These are phyloP conservation scores for Fraxinus excelsior DNA, from an alignment of 257 asterid species.

Conservation along the genomic window DNA sequence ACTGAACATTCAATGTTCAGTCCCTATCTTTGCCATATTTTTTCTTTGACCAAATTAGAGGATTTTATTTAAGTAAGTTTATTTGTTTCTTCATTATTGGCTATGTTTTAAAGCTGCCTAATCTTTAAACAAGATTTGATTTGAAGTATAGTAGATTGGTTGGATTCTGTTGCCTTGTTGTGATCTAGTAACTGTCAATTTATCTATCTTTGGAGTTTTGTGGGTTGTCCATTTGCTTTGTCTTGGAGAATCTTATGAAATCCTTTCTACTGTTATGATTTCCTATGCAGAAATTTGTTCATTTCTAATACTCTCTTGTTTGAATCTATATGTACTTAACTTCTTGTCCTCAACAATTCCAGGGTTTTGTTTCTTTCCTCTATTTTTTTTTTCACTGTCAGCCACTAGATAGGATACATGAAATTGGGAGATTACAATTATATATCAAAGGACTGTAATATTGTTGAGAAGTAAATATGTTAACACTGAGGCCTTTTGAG, in stretches of 20 bases:
- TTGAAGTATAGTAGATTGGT: constrained; percentile 39
- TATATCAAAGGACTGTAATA: not conserved
- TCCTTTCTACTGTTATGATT: constrained; percentile 39
- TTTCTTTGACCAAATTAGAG: constrained; percentile 29
- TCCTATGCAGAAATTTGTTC: constrained; percentile 39
- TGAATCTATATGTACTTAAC: constrained; percentile 36
- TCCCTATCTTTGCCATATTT: constrained; percentile 17
- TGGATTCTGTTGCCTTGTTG: constrained; percentile 36
- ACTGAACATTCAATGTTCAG: constrained; percentile 31
- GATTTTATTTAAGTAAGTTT: constrained; percentile 1
- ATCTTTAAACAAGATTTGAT: constrained; percentile 25
- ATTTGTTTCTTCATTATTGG: constrained; percentile 19
- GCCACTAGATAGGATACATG: not conserved
- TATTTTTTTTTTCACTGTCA: constrained; percentile 20
- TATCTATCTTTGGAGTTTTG: constrained; percentile 52
- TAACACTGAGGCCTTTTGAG: not conserved
- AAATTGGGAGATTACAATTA: not conserved
- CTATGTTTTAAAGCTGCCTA: constrained; percentile 22
- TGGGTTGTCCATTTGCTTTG: constrained; percentile 51
- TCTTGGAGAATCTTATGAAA: constrained; percentile 54
- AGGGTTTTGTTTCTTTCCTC: constrained; percentile 33
- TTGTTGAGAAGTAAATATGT: not conserved
- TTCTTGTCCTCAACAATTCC: constrained; percentile 32
- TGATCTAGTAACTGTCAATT: constrained; percentile 36
- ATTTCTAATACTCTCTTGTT: constrained; percentile 42